Conservation (phyloP, 73 alveolate genomes). For the Paramecium bursaria region DNA sequence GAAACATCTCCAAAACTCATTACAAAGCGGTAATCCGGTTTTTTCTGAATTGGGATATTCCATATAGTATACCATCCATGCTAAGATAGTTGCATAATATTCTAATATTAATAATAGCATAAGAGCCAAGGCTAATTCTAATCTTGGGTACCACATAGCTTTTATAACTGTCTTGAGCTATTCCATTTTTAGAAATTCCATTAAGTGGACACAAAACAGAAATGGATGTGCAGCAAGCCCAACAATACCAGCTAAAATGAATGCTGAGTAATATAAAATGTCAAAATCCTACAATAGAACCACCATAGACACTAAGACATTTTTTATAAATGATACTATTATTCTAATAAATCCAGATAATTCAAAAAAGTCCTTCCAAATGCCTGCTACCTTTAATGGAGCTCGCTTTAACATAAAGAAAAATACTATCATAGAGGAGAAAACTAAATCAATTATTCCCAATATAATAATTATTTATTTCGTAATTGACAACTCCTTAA, state of each 20-base stretch:
- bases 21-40: constrained; percentile 71
- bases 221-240: constrained; percentile 76
- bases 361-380: constrained; percentile 17
- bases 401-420: constrained; percentile 52
- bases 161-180: constrained; percentile 76
- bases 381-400: neutral
- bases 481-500: neutral
- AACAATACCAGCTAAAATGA: constrained; percentile 71
- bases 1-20: constrained; percentile 71
- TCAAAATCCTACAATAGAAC: constrained; percentile 41
- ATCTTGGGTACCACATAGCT: constrained; percentile 78
- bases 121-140: constrained; percentile 75
- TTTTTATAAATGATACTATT: neutral
- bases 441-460: constrained; percentile 6
- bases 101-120: constrained; percentile 75
- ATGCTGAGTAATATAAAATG: constrained; percentile 72
- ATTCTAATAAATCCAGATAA: neutral
- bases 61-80: constrained; percentile 66
- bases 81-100: constrained; percentile 75
- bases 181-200: constrained; percentile 76
- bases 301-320: neutral
- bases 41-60: constrained; percentile 70
- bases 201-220: constrained; percentile 75
- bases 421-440: neutral
- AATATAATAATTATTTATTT: neutral